phyloP scores from a whole-genome alignment of 768 basidiomycete genomes.

The Hortiboletus campestris region DNA sequence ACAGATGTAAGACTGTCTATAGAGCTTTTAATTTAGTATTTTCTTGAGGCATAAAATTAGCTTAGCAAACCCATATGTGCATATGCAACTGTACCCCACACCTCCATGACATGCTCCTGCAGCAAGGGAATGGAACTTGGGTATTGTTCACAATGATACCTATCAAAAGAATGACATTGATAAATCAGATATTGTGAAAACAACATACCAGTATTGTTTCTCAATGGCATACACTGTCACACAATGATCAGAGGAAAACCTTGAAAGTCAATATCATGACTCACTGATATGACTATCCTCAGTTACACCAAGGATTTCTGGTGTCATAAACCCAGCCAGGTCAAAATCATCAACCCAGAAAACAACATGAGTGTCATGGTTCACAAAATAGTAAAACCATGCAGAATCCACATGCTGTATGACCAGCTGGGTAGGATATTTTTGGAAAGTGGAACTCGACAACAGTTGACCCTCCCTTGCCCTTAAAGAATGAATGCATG shows the following conservation, averaged over 20 bases:
- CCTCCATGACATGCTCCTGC: background rate
- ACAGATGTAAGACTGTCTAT: background rate
- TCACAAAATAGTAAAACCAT: background rate
- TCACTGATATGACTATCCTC: background rate
- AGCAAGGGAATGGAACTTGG: background rate
- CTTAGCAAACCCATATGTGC: background rate
- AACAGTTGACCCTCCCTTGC: background rate
- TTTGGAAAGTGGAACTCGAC: background rate
- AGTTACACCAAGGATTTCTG: background rate
- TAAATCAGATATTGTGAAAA: background rate
- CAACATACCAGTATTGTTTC: background rate
- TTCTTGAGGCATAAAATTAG: background rate
- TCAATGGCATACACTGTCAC: background rate
- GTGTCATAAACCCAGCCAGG: background rate
- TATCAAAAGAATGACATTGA: background rate
- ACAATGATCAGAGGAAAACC: background rate
- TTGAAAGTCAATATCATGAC: background rate
- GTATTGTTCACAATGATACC: background rate
- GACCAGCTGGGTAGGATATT: background rate
- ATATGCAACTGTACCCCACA: background rate
- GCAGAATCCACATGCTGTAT: background rate
- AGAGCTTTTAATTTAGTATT: background rate
- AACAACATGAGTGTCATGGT: background rate
- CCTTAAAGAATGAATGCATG: background rate
- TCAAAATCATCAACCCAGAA: background rate